Evolutionary conservation across 2,329 filamentous ascomycete species (phyloP), one percentile per base, ranked within the genome.

Genomic region (Cryphonectria japonica): DNA sequence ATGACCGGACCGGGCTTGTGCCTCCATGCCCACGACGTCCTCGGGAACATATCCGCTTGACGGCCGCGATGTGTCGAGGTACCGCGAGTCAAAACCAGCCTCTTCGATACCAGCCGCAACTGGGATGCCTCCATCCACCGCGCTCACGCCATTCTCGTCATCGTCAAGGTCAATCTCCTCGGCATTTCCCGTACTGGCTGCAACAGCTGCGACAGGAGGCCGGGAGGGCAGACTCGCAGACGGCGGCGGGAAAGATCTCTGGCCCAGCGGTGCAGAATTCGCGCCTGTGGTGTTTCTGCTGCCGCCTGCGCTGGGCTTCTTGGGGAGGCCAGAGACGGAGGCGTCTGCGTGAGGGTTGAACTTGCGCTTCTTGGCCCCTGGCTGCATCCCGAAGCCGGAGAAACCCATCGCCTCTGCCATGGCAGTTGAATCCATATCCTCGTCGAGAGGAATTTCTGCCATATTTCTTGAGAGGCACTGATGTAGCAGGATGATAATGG

Each of bases 401-500:
- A 94, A 94, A 73, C 92, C 92, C 89, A 94, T 91, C 63, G 87
- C 85, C 59, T 87, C 86, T 32, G 90, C 89, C 79, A 93, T 89
- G 67, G 87, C 87, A 59, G 82, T 81, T 65, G 87, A 84, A 73
- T 72, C 63, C 78, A 78, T 77, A 64, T 75, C 71, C 22, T 69
- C 62, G 72, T 72, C 71, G 14, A 63, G 67, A 57, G 22, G 67
- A 65, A 22, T 72, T 60, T 71, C 69, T 19, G 71, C 54, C 75
- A 73, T 71, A 50, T 57, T 60, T 13, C 26, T 7, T 61, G 50
- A 39, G 22, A 63, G 8, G 6, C 16, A 29, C 14, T 32, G 54
- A 32, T 32, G 13, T 32, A 34, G 13, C 14, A 26, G 34, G 26
- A 59, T 59, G 54, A 59, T 16, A 8, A 8, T 29, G 13, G 52